A percentile compares a stretch with the other conserved stretches of the same genome.
These are phyloP conservation scores for Chaetothyriales sp. DNA, from an alignment of 2,329 filamentous ascomycete species.

Conservation along the genomic window DNA sequence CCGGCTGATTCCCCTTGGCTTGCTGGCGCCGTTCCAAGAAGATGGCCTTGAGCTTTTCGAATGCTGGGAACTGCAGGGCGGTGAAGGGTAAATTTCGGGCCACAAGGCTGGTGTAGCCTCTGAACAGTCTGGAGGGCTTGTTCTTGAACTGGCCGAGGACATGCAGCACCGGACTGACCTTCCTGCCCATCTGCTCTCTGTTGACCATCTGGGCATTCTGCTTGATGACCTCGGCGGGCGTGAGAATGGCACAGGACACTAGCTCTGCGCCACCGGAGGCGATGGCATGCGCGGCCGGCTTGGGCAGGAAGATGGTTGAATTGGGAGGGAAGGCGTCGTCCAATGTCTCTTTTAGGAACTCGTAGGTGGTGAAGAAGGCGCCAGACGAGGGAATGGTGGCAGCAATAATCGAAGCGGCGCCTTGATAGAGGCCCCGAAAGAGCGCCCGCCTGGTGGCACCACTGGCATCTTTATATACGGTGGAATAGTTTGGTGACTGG, in stretches of 20 bases:
- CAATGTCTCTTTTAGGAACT: conserved; percentile 56
- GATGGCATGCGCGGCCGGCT: conserved; percentile 55
- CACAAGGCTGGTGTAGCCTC: conserved; percentile 67
- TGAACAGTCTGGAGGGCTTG: conserved; percentile 43
- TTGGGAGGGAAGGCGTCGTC: conserved; percentile 35
- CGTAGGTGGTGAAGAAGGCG: conserved; percentile 82
- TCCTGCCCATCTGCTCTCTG: conserved; percentile 14
- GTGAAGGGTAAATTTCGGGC: conserved; percentile 78
- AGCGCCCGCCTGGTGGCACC: conserved; percentile 35
- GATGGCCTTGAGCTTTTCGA: conserved; percentile 52
- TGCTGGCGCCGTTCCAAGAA: conserved; percentile 36
- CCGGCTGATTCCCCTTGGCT: conserved; percentile 24
- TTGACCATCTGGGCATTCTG: conserved; percentile 81
- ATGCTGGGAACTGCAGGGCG: conserved; percentile 76
- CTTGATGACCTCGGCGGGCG: conserved; percentile 81
- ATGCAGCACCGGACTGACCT: conserved; percentile 37
- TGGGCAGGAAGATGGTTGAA: conserved; percentile 40
- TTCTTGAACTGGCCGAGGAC: conserved; percentile 45
- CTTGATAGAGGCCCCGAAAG: conserved; percentile 71
- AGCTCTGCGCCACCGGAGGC: conserved; percentile 68
- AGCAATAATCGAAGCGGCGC: conserved; percentile 69
- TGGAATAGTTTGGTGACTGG: conserved; percentile 63
- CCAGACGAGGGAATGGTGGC: conserved; percentile 83
- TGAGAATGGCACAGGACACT: conserved; percentile 73
- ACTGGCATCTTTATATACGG: conserved; percentile 40